These are phyloP conservation scores for Penicillium roqueforti DNA, from an alignment of 495 filamentous ascomycete species.

Conservation along the genomic window DNA sequence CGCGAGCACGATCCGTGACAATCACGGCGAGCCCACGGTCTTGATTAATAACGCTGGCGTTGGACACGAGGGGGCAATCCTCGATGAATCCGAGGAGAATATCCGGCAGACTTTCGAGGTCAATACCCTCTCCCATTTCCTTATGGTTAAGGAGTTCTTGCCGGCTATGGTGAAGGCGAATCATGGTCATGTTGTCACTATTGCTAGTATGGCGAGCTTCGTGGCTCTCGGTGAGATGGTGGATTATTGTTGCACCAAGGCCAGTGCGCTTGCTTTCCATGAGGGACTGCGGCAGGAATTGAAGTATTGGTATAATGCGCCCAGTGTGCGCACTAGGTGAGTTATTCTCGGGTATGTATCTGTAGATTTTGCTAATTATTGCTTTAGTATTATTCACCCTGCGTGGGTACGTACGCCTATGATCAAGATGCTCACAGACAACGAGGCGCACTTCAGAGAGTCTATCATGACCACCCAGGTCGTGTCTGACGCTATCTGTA, in stretches of 20 bases:
- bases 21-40: constrained; percentile 49
- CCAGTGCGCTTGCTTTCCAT: constrained; percentile 53
- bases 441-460: constrained; percentile 34
- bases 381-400: constrained; percentile 38
- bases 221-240: constrained; percentile 45
- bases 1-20: constrained; percentile 42
- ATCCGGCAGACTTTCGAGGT: constrained; percentile 53
- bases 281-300: constrained; percentile 46
- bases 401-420: constrained; percentile 46
- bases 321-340: constrained; percentile 43
- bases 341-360: background rate
- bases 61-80: constrained; percentile 41
- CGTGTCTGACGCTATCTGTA: constrained; percentile 37
- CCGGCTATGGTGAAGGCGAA: constrained; percentile 56
- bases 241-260: constrained; percentile 56
- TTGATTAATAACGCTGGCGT: constrained; percentile 62
- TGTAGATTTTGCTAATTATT: background rate
- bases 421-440: constrained; percentile 39
- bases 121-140: constrained; percentile 58
- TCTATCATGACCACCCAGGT: constrained; percentile 36
- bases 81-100: constrained; percentile 41
- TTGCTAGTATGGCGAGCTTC: constrained; percentile 55
- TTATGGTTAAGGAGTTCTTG: constrained; percentile 55
- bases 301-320: constrained; percentile 38
- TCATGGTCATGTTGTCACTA: constrained; percentile 57